Evolutionary conservation across 371 early-diverging fungal genomes (phyloP).

Genomic region (Apophysomyces trapeziformis): DNA sequence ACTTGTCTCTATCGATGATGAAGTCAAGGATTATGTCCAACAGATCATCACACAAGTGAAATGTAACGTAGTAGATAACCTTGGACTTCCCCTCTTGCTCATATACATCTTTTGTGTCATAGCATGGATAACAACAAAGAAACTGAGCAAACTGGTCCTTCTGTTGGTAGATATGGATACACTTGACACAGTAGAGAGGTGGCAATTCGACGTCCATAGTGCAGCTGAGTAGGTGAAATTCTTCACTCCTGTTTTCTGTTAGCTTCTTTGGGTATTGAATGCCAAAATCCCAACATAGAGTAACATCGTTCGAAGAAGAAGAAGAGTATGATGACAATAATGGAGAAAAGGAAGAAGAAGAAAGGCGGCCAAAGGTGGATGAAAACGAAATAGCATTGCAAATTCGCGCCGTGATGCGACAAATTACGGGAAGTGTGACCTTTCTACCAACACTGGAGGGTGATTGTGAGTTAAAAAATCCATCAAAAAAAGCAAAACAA

Average conservation of each 20-base stretch:
- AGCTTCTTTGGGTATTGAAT: neutral
- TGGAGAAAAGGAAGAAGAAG: slow-evolving; percentile 43
- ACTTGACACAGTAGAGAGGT: slow-evolving; percentile 84
- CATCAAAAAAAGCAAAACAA: too few relatives aligned
- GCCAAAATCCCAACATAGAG: slow-evolving; percentile 18
- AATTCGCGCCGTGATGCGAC: slow-evolving; percentile 87
- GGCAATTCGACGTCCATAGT: slow-evolving; percentile 89
- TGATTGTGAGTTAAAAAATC: slow-evolving; percentile 62
- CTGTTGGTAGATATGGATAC: slow-evolving; percentile 83
- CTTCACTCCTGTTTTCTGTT: too few relatives aligned
- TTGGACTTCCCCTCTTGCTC: neutral
- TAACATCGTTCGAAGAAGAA: slow-evolving; percentile 31
- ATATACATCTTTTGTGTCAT: neutral
- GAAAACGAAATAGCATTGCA: slow-evolving; percentile 41
- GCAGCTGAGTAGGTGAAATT: neutral
- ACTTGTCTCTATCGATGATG: slow-evolving; percentile 74
- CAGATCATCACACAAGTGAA: slow-evolving; percentile 80
- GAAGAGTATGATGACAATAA: neutral
- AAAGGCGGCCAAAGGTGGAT: slow-evolving; percentile 39
- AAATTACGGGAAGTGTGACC: slow-evolving; percentile 88
- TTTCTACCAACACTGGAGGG: slow-evolving; percentile 90
- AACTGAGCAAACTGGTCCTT: slow-evolving; percentile 82
- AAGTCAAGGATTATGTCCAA: slow-evolving; percentile 71
- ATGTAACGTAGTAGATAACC: slow-evolving; percentile 40
- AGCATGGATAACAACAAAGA: slow-evolving; percentile 75